Evolutionary conservation across 129 eudicot species (phyloP), one percentile per base, ranked within the genome.

Genomic region (Kitagawia praeruptora): DNA sequence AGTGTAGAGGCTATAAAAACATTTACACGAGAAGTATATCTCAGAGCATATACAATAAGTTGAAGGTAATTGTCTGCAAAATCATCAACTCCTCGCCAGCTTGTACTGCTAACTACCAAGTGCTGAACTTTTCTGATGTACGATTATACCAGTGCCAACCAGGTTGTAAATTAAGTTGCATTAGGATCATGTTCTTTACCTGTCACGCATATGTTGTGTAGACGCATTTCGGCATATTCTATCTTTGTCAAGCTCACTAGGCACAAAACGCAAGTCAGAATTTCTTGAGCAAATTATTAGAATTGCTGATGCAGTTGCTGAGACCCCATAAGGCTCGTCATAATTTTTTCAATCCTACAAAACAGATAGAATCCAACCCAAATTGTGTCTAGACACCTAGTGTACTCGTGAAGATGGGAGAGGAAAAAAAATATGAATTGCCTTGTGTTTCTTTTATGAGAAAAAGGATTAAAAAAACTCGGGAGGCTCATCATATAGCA

Each of bases 401-500:
- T 77, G 56, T 23, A 41, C 41, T 28, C 75, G 69, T 69, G 41
- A 25, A 31, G 9, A 83, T 71, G 77, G 63, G 66, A 4, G 18
- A 45, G 40, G 64, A 31, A 58, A 71, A 71, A 18, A 72, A 70
- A 79, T 76, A 70, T 61, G 25, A 25, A 75, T 86, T 79, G 90
- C 98, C 90, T 85, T 83, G 79, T 94, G 98, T 83, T 88, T 94
- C 85, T 94, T 53, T 85, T 92, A 2, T 88, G 92, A 71, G 87
- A 85, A 83, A 96, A 81, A 42, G 93, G 96, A 72, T 85, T 89
- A 82, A 94, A 94, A 40, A 86, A 94, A 89, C 83, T 94, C 97
- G 38, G 97, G 98, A 82, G 98, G 97, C 48, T 94, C 96, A 88
- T 94, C 98, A 85, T 94, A 94, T 41, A 94, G 79, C 82, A 94